A percentile compares a stretch with the other conserved stretches of the same genome.
phyloP scores from a whole-genome alignment of 331 rosid genomes.

The Malus hybrid region DNA sequence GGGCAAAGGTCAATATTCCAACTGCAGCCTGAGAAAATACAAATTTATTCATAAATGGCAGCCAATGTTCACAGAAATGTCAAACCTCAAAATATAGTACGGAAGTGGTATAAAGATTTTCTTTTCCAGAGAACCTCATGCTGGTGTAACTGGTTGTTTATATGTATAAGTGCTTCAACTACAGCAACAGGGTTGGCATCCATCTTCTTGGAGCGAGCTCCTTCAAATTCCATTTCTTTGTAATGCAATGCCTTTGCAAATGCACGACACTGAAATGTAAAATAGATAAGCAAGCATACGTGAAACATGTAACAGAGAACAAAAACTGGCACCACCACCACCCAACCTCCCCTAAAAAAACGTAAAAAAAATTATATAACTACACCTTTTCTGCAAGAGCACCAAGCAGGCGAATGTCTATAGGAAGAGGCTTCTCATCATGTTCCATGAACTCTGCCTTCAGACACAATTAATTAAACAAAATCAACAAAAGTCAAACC shows the following conservation, averaged over 20 bases:
- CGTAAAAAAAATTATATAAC: not conserved
- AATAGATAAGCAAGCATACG: slow-evolving; percentile 12
- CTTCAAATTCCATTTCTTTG: slow-evolving; percentile 98
- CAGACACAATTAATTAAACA: slow-evolving; percentile 19
- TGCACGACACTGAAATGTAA: slow-evolving; percentile 71
- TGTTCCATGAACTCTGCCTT: slow-evolving; percentile 99
- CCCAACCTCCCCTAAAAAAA: not conserved
- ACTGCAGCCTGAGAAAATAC: slow-evolving; percentile 76
- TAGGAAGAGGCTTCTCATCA: slow-evolving; percentile 97
- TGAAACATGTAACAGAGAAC: slow-evolving; percentile 2
- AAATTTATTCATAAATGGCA: slow-evolving; percentile 8
- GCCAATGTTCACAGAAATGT: slow-evolving; percentile 1
- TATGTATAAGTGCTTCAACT: slow-evolving; percentile 93
- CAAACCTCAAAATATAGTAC: not conserved
- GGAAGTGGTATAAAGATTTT: not conserved
- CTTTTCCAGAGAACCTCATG: slow-evolving; percentile 62
- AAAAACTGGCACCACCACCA: not conserved
- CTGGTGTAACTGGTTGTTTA: slow-evolving; percentile 90
- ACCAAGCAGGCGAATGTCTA: slow-evolving; percentile 98
- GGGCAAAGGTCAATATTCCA: slow-evolving; percentile 94
- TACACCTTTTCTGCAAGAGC: slow-evolving; percentile 97
- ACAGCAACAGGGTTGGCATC: slow-evolving; percentile 74
- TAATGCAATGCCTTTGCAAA: slow-evolving; percentile 98
- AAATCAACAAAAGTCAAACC: not conserved
- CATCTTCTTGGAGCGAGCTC: slow-evolving; percentile 83